Evolutionary conservation across 2,329 filamentous ascomycete genomes (phyloP).

Genomic region (Cercospora sojina): DNA sequence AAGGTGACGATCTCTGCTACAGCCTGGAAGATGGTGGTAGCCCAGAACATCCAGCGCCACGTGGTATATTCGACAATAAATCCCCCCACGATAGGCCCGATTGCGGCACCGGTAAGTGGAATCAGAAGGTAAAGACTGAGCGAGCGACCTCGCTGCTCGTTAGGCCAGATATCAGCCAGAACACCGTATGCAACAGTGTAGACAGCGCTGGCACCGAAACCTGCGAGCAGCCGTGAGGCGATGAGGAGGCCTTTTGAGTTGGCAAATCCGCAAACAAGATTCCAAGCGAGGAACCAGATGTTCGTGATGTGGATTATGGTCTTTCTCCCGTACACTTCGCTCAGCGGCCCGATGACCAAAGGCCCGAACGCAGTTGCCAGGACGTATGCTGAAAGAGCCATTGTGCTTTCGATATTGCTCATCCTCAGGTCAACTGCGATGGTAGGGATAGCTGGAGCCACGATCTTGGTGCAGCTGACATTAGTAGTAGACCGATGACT

Average conservation of each 20-base stretch:
- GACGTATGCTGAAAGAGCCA: constrained; percentile 27
- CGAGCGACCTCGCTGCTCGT: constrained; percentile 24
- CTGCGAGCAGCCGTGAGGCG: constrained; percentile 49
- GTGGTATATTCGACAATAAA: constrained; percentile 38
- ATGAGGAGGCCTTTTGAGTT: constrained; percentile 46
- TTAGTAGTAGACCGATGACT: background rate
- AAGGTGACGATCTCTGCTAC: constrained; percentile 31
- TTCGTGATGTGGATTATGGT: constrained; percentile 48
- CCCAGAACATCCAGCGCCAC: constrained; percentile 50
- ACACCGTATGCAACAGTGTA: constrained; percentile 28
- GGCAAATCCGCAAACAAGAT: constrained; percentile 49
- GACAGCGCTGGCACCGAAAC: constrained; percentile 50
- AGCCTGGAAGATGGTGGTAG: constrained; percentile 40
- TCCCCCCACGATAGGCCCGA: constrained; percentile 35
- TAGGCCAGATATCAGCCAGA: constrained; percentile 24
- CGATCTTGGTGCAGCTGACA: constrained; percentile 47
- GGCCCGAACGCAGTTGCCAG: constrained; percentile 27
- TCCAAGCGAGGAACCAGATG: constrained; percentile 54
- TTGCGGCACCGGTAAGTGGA: constrained; percentile 24
- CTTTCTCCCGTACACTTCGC: constrained; percentile 51
- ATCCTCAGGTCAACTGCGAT: constrained; percentile 40
- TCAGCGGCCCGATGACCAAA: constrained; percentile 23
- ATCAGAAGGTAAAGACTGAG: constrained; percentile 23
- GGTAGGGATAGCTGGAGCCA: constrained; percentile 49
- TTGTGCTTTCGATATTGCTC: constrained; percentile 16